phyloP scores from a whole-genome alignment of 805 yeast species.

The Starmerella kuoi region DNA sequence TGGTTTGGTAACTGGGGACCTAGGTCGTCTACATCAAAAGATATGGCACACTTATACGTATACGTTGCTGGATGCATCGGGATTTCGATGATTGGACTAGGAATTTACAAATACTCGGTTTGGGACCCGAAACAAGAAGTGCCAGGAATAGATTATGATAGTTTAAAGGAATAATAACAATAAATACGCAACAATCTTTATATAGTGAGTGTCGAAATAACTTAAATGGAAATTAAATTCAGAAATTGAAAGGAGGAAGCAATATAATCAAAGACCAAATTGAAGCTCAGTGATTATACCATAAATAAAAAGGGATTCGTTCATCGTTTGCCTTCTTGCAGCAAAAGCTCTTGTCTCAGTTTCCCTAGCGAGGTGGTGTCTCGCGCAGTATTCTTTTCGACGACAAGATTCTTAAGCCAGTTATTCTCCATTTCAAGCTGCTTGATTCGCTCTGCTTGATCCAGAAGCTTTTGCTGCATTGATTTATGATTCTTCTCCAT shows the following conservation, averaged over 20 bases:
- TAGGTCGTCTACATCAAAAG: constrained; percentile 23
- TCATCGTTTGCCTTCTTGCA: no score
- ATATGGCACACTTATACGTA: constrained; percentile 16
- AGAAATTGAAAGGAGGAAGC: no score
- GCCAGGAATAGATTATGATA: constrained; percentile 10
- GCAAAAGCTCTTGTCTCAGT: constrained; percentile 16
- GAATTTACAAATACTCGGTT: constrained; percentile 21
- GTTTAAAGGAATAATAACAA: no score
- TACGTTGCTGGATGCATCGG: constrained; percentile 21
- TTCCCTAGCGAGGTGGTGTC: constrained; percentile 24
- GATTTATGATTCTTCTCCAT: constrained; percentile 68
- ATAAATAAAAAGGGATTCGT: no score
- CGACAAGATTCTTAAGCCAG: constrained; percentile 68
- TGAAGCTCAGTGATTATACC: no score
- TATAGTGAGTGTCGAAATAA: no score
- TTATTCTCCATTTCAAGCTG: constrained; percentile 89
- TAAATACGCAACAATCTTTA: no score
- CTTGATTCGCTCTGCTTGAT: constrained; percentile 60
- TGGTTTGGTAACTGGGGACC: constrained; percentile 32
- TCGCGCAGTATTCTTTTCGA: constrained; percentile 47
- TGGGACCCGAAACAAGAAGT: constrained; percentile 5
- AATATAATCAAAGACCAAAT: no score
- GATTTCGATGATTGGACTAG: constrained; percentile 18
- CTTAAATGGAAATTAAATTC: no score
- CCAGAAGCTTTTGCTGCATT: constrained; percentile 51